Evolutionary conservation across 176 grass and related monocot species (phyloP).

Genomic region (Elymus sibiricus): DNA sequence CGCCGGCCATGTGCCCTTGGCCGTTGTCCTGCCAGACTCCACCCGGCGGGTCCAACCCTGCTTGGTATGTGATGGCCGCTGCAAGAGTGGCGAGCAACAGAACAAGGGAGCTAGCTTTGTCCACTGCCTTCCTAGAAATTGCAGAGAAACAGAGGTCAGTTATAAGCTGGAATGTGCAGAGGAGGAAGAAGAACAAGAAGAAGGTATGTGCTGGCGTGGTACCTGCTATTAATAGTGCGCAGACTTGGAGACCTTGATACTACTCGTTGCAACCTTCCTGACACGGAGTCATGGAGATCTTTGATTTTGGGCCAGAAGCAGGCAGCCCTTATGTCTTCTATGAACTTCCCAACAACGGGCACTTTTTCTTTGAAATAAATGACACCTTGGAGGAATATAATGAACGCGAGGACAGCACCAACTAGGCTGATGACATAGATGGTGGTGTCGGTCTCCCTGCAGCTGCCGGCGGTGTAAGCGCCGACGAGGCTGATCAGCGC

Average conservation of each 20-base stretch:
- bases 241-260: neutral
- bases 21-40: slow-evolving; percentile 4
- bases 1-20: neutral
- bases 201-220: neutral
- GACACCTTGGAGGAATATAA: neutral
- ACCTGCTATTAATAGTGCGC: neutral
- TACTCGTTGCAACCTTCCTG: neutral
- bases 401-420: neutral
- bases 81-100: slow-evolving; percentile 38
- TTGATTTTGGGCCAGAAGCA: neutral
- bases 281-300: neutral
- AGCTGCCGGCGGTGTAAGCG: slow-evolving; percentile 16
- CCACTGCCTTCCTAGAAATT: neutral
- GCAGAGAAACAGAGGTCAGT: neutral
- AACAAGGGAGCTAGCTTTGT: neutral
- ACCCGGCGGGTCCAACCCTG: slow-evolving; percentile 33
- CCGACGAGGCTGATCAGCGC: neutral
- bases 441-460: neutral
- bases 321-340: rapidly evolving
- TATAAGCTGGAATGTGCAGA: neutral
- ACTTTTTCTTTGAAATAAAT: too few species aligned
- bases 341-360: neutral
- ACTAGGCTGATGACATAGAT: neutral
- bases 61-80: slow-evolving; percentile 44
- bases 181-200: neutral